Base-by-base conservation (phyloP, 441 rosid species). In the Dalechampia spathulata region DNA sequence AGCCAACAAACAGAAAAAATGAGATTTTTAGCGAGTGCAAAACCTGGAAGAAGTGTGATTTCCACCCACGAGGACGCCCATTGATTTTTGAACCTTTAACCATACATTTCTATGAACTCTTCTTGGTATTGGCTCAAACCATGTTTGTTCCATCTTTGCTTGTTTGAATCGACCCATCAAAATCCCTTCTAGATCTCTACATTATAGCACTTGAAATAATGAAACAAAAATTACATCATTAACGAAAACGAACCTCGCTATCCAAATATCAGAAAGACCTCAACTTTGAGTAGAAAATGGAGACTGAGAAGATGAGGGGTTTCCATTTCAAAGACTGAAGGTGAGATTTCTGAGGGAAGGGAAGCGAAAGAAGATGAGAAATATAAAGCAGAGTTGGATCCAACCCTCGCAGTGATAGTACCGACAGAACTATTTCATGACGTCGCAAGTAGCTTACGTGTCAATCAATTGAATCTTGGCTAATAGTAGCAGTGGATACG, bases 31-130 rank as follows among this genome's bases (percentile, higher is more conserved):
- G 65, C 91, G 89, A 74, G 87, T 72, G 30, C 91, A 83, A 77
- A 87, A 87, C 89, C 91, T 83, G 83, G 78, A 83, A 45, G 91
- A 82, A 41, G 89, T 87, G 77, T 83, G 91, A 62, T 87, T 86
- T 45, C 95, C 90, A 83, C 90, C 95, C 88, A 86, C 83, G 61
- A 83, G 91, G 83, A 87, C 65, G 62, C 80, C 89, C 83, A 78
- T 75, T 60, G 90, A 78, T 60, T 60, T 73, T 79, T 77, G 90
- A 32, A 72, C 62, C 44, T 70, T 67, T 72, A 83, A 74, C 91
- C 95, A 80, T 44, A 75, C 91, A 68, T 76, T 68, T 50, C 61
- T 70, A 15, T 78, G 83, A 73, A 76, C 68, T 61, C 81, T 80
- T 43, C 65, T 72, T 25, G 76, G 56, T 25, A 49, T 67, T 53